Evolutionary conservation across 148 eudicot genomes (phyloP), one percentile per base, ranked within the genome.

Genomic region (Beta vulgaris): DNA sequence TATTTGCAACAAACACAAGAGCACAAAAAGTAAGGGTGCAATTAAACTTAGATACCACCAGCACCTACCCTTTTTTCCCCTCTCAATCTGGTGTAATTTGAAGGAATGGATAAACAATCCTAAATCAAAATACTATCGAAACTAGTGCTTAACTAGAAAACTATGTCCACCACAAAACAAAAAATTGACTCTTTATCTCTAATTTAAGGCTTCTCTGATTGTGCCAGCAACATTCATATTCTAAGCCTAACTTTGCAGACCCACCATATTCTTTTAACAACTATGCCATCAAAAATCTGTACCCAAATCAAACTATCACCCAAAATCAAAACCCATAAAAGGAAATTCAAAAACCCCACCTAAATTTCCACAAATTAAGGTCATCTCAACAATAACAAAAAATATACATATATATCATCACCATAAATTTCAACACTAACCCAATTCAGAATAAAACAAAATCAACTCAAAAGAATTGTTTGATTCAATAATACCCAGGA

Each of bases 381-480:
- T 13, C 31, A 66, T 11, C 23, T 12, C 8, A 39, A 39, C 0
- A n/a, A 0, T 5, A 64, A 64, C 16, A 39, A 25, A 63, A 19
- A n/a, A n/a, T n/a, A n/a, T n/a, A n/a, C n/a, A n/a, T n/a, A n/a
- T 43, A 63, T 63, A 8, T 43, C 68, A 66, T 65, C 48, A 40
- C 15, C 66, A 53, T 28, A 54, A 37, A 3, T 37, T 39, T 3
- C 29, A 48, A 23, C 21, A 72, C 46, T 51, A n/a, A 37, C 73
- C 66, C 67, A 40, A 54, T 68, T 78, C 53, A 73, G 29, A 39
- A 69, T 21, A 48, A 51, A 35, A 60, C 31, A 21, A 73, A 46
- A 49, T 59, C 39, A 65, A 12, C 32, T 42, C 31, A 43, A 19
- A 69, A 7, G 4, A 64, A 16, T 0, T 29, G 6, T 34, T 28